Conservation (phyloP, 2,329 filamentous ascomycete species). For the Botrytis fabae region DNA sequence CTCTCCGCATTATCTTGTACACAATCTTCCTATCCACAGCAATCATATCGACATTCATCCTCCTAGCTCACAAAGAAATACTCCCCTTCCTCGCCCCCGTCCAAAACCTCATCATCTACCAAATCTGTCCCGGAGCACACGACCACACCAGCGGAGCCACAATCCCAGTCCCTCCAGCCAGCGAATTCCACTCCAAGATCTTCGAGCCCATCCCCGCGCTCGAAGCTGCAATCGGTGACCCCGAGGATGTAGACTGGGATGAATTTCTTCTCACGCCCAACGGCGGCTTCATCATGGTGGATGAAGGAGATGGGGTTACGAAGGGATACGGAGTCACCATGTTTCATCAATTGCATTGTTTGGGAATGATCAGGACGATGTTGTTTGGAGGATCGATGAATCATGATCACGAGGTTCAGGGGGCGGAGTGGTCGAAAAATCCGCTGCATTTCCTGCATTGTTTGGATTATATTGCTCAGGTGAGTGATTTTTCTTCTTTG, state of each 20-base stretch:
- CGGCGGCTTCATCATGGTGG: not conserved
- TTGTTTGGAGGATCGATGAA: not conserved
- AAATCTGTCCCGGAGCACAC: not conserved
- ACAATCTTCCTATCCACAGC: not conserved
- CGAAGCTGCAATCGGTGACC: not conserved
- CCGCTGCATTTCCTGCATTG: not conserved
- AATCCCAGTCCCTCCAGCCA: not conserved
- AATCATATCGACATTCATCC: not conserved
- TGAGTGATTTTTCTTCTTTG: not conserved
- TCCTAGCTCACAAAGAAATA: not conserved
- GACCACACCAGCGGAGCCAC: not conserved
- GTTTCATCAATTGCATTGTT: conserved; percentile 10
- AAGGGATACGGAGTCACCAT: conserved; percentile 3
- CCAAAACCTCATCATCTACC: not conserved
- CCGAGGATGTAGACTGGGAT: not conserved
- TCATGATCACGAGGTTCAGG: conserved; percentile 3
- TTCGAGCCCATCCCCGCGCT: not conserved
- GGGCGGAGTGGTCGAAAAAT: conserved; percentile 4
- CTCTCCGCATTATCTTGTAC: not conserved
- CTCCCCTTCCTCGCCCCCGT: not conserved
- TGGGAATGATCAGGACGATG: not conserved
- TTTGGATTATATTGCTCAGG: conserved; percentile 2
- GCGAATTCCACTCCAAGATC: not conserved
- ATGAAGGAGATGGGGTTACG: not conserved
- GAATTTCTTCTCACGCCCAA: conserved; percentile 1